Base-by-base conservation (phyloP, 805 yeast genomes). In the Cyberlindnera maritima region DNA sequence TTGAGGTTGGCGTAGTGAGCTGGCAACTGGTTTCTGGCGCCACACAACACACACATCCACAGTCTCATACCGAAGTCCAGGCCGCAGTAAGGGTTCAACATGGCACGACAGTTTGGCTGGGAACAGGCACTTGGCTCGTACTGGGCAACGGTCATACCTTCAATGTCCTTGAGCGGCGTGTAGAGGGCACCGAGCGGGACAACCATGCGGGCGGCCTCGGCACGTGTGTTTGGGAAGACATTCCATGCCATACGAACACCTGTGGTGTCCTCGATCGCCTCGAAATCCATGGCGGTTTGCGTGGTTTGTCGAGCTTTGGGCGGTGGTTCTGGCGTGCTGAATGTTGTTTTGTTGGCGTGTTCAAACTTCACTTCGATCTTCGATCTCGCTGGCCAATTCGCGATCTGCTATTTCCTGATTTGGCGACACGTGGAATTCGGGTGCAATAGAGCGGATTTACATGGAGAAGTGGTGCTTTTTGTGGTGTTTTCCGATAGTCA, bases 101-200 rank as follows among this genome's bases (percentile, higher is more conserved):
- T 81, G 5, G 91, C 83, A 54, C 88, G 83, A 75, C 99, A 94
- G 48, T 81, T 80, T 21, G 82, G 78, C 48, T 75, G 69, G 45
- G 90, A 77, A 70, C 97, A 91, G 36, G 80, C 69, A 43, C 83
- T 81, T 12, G 97, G 97, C 65, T 91, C 96, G 67, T 90, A 89
- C 58, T 79, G 79, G 47, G 92, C 89, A 44, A 87, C 69, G 15
- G 88, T 84, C 52, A 89, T 72, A 53, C 84, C 90, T 49, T 84
- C 85, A 55, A 87, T 79, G 48, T 80, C 80, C 60, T 88, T 81
- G 58, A 94, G 76, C 9, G 99, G 99, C n/a, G 97, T 91, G 73
- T 90, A 94, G 52, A 94, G 71, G 46, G 96, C 85, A 36, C 97
- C 96, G 32, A 94, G 83, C 12, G 99, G 99, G 28, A 94, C 91